These are phyloP conservation scores for Citrus sp. DNA, from an alignment of 345 rosid species.

Conservation along the genomic window DNA sequence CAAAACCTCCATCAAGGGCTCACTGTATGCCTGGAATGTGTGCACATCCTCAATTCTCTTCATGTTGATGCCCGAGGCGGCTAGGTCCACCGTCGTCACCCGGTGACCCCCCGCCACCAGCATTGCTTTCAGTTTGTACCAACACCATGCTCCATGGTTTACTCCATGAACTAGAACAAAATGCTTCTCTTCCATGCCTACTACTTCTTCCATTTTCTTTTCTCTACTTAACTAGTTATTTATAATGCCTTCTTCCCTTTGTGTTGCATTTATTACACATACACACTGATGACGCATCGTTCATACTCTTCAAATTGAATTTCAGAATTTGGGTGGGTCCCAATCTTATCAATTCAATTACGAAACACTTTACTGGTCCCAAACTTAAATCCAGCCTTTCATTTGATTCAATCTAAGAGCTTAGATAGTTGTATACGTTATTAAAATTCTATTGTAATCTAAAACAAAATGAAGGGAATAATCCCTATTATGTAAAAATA, in stretches of 20 bases:
- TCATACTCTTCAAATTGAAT: too few species aligned
- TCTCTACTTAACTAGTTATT: too few species aligned
- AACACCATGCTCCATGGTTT: constrained; percentile 61
- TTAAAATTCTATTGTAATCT: too few species aligned
- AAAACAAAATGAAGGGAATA: too few species aligned
- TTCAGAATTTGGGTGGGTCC: too few species aligned
- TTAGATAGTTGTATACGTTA: too few species aligned
- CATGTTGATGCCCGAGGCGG: constrained; percentile 46
- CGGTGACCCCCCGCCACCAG: constrained; percentile 46
- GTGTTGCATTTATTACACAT: not conserved
- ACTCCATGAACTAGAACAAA: constrained; percentile 62
- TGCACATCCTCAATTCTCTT: constrained; percentile 39
- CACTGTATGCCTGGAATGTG: constrained; percentile 35
- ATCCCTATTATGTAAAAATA: too few species aligned
- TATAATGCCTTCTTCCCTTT: not conserved
- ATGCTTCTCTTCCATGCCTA: constrained; percentile 23
- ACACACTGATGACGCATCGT: too few species aligned
- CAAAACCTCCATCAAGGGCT: constrained; percentile 47
- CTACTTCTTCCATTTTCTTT: constrained; percentile 14
- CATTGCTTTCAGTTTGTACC: constrained; percentile 61
- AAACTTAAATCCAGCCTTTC: too few species aligned
- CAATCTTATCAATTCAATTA: too few species aligned
- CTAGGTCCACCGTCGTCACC: constrained; percentile 46
- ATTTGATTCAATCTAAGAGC: too few species aligned
- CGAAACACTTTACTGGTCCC: too few species aligned